Base-by-base conservation (phyloP, 768 basidiomycete species). In the Leucocoprinus birnbaumii region DNA sequence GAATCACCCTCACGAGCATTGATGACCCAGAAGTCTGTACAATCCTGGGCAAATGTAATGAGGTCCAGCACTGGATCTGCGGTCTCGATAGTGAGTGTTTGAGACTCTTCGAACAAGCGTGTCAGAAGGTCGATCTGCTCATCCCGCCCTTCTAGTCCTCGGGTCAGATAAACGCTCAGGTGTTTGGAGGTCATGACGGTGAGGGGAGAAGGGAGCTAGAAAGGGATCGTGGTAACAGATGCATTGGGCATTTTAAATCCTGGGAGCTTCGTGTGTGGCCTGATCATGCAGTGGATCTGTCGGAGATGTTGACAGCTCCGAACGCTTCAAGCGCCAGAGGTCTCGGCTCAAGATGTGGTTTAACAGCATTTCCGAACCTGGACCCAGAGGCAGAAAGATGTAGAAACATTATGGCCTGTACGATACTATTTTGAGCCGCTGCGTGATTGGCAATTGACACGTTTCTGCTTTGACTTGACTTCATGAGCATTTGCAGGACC, bases 21-120 rank as follows among this genome's bases (percentile, higher is more conserved):
- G 41, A 82, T 71, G n/a, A 76, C 69, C 70, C 77, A 61, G 79
- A 77, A 63, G 66, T 76, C 48, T 68, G 64, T 4, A 71, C 67
- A 14, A 58, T 63, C 47, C 19, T 62, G 52, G 5, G 73, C 67
- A 53, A 81, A 81, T 0, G 74, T 71, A 16, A 79, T 44, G 1
- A 80, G 52, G 58, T 79, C 78, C 25, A 73, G 53, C 3, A 58
- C 56, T 0, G 73, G 70, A 53, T 68, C 59, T 4, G 73, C 68
- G 4, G 69, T 62, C 42, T 81, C 80, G 4, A 76, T 65, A 1
- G 76, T 71, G 40, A 64, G 63, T 13, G 71, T 61, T 56, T 78
- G 78, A 37, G 80, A 67, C 44, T 75, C 60, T 35, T 73, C 73
- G 59, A 72, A 80, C 26, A 73, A 66, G 1, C 46, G 22, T 19